Conservation (phyloP, 208 protist species). For the Tritrichomonas musculus region DNA sequence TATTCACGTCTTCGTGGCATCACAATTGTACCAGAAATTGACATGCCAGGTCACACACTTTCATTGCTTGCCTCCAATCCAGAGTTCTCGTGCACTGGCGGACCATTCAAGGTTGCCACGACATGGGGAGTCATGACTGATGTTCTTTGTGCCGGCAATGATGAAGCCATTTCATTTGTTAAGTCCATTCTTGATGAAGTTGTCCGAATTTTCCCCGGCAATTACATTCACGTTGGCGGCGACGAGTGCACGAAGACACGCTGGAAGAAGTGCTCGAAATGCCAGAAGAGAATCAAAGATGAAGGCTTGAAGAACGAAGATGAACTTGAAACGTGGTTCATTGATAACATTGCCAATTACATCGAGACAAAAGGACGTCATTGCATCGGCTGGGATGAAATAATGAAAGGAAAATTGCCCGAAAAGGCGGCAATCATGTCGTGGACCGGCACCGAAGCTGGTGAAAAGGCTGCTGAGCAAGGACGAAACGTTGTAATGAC, state of each 20-base stretch:
- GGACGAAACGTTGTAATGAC: neutral
- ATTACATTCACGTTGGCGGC: constrained; percentile 30
- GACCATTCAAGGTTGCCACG: neutral
- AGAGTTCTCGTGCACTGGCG: neutral
- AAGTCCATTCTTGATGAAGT: neutral
- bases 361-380: neutral
- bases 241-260: neutral
- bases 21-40: constrained; percentile 33
- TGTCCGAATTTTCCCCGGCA: neutral
- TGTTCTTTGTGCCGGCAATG: neutral
- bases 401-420: neutral
- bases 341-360: neutral
- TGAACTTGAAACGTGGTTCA: neutral
- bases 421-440: neutral
- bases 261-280: neutral
- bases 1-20: neutral
- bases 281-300: neutral
- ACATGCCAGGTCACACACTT: constrained; percentile 21
- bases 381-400: constrained; percentile 23
- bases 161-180: neutral
- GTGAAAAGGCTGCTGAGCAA: neutral
- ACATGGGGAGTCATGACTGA: neutral
- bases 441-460: neutral
- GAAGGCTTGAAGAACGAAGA: neutral
- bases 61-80: neutral